phyloP scores from a whole-genome alignment of 345 rosid species.

The Hibiscus syriacus region DNA sequence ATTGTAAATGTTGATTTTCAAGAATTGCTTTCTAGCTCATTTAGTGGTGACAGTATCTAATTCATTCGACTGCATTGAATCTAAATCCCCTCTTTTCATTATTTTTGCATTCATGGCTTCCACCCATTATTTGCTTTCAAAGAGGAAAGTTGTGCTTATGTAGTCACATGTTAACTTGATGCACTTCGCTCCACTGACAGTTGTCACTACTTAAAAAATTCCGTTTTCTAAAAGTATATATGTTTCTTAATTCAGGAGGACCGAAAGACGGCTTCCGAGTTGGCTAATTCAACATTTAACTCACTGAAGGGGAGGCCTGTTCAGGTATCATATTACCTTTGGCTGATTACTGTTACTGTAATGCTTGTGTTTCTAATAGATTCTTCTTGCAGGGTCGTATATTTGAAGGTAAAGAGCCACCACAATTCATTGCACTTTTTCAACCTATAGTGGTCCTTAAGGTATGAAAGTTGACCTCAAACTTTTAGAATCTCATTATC shows the following conservation, averaged over 20 bases:
- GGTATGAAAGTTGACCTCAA: conserved; percentile 34
- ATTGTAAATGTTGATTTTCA: background rate
- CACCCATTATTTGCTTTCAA: background rate
- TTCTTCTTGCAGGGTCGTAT: conserved; percentile 60
- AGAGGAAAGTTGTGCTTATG: background rate
- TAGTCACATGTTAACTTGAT: background rate
- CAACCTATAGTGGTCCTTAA: conserved; percentile 88
- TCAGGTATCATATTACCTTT: conserved; percentile 50
- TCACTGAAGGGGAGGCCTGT: conserved; percentile 88
- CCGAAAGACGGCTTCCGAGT: conserved; percentile 58
- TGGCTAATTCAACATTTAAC: conserved; percentile 71
- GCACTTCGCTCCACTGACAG: background rate
- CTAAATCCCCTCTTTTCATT: background rate
- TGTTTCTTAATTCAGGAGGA: conserved; percentile 58
- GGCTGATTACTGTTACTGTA: conserved; percentile 6
- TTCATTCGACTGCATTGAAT: background rate
- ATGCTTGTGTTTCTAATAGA: conserved; percentile 17
- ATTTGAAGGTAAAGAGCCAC: conserved; percentile 93
- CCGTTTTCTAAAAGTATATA: background rate
- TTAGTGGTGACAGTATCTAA: background rate
- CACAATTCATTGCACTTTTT: conserved; percentile 87
- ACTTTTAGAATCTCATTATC: conserved; percentile 11
- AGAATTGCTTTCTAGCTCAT: background rate
- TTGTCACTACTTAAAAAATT: background rate
- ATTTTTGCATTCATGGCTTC: background rate